phyloP scores from a whole-genome alignment of 805 yeast genomes.

The Komagataella pastoris region DNA sequence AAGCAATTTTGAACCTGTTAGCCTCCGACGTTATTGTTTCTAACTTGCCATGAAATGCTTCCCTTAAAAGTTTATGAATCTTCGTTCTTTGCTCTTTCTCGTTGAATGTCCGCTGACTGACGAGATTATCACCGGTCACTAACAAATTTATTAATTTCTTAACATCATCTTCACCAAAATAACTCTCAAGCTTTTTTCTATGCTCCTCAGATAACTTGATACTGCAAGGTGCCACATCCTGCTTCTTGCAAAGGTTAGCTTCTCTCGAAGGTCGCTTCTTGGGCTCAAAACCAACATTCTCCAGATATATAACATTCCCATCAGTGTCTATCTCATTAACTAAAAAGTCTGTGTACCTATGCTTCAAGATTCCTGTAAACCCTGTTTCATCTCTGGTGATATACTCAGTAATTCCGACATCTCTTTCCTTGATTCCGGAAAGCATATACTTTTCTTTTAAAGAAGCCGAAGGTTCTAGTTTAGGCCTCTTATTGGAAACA shows the following conservation, averaged over 20 bases:
- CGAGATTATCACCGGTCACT: constrained; percentile 40
- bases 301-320: constrained; percentile 62
- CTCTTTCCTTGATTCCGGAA: constrained; percentile 47
- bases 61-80: constrained; percentile 66
- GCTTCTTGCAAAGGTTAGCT: constrained; percentile 14
- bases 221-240: constrained; percentile 6
- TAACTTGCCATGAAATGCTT: constrained; percentile 56
- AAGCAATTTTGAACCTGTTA: constrained; percentile 51
- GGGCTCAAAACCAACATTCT: constrained; percentile 51
- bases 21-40: constrained; percentile 68
- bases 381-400: constrained; percentile 44
- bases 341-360: constrained; percentile 83
- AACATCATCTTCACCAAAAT: constrained; percentile 52
- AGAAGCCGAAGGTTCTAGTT: background rate
- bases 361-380: constrained; percentile 71
- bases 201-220: constrained; percentile 26
- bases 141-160: constrained; percentile 37
- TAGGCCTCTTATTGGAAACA: background rate
- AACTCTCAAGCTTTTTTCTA: constrained; percentile 29
- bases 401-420: constrained; percentile 80
- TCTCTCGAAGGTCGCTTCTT: constrained; percentile 20
- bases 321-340: constrained; percentile 73
- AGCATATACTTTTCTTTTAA: background rate
- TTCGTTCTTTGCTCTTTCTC: constrained; percentile 68
- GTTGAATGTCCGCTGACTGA: constrained; percentile 39